phyloP scores from a whole-genome alignment of 2,329 filamentous ascomycete species.

The Apiospora malaysiana region DNA sequence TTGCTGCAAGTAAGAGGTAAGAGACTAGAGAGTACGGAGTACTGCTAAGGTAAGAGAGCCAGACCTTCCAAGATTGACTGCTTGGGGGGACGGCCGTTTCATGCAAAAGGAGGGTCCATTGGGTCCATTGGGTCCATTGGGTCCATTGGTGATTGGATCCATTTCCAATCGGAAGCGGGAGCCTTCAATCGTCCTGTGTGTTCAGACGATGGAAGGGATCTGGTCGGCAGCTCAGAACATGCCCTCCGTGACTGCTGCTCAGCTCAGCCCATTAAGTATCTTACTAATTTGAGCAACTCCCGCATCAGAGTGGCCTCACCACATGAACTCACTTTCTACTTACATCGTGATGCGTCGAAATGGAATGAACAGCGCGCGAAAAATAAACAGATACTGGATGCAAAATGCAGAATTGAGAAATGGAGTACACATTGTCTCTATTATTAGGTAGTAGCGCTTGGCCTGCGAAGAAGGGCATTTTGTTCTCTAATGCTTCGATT shows the following conservation, averaged over 20 bases:
- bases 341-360: background rate
- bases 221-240: background rate
- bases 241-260: background rate
- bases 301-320: background rate
- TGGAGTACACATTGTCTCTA: background rate
- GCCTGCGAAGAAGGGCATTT: background rate
- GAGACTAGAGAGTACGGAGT: no score
- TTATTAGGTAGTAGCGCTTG: background rate
- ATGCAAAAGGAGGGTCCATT: background rate
- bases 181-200: background rate
- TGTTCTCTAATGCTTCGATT: background rate
- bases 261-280: background rate
- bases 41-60: background rate
- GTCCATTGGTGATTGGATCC: background rate
- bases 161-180: background rate
- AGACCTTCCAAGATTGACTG: conserved; percentile 9
- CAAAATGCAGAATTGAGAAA: background rate
- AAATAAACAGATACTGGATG: background rate
- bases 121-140: no score
- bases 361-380: background rate
- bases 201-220: background rate
- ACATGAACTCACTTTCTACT: background rate
- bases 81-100: conserved; percentile 1
- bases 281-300: background rate
- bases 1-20: no score